Evolutionary conservation across 768 basidiomycete genomes (phyloP), one percentile per base, ranked within the genome.

Genomic region (Agrocybe pediades): DNA sequence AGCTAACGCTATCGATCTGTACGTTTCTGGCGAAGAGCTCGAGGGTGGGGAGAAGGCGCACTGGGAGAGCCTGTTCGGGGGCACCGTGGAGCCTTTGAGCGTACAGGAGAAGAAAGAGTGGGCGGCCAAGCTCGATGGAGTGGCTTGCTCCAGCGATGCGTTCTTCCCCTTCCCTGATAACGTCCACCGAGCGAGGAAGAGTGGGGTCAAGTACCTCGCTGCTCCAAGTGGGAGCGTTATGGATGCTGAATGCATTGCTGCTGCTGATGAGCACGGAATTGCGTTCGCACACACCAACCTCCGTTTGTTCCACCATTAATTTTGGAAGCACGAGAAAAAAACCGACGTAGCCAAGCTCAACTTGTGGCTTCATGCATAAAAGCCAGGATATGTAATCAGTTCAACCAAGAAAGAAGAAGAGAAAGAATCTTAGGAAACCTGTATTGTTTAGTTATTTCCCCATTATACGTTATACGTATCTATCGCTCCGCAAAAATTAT

Each of bases 91-190:
- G 56, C 75, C 86, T 16, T 73, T 99, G 58, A 83, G 73, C 15
- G 79, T 74, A 15, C 77, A 78, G 55, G 95, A 97, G 73, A 87
- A 82, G 68, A 82, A 77, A 64, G 81, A 82, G 48, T 95, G 94
- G 83, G 84, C 83, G 46, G 70, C 62, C 42, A 74, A 87, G 73
- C 74, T 98, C 52, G 86, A 88, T 55, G 90, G 85, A 19, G 96
- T 98, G 46, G 86, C 90, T 6, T 96, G 97, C 72, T 91, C 92
- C 26, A 95, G 92, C 56, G 97, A 99, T 61, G 97, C 96, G 46
- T 99, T 99, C 83, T 98, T 98, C 94, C 97, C 97, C 16, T 98
- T 98, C 85, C 83, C 96, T 11, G 97, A 99, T 67, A 99, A 98
- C 62, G 96, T 99, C 27, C 91, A 98, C 68, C 81, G 97, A 41